Evolutionary conservation across 1,139 yeast species (phyloP), one percentile per base, ranked within the genome.

Genomic region (Pichia sp.): DNA sequence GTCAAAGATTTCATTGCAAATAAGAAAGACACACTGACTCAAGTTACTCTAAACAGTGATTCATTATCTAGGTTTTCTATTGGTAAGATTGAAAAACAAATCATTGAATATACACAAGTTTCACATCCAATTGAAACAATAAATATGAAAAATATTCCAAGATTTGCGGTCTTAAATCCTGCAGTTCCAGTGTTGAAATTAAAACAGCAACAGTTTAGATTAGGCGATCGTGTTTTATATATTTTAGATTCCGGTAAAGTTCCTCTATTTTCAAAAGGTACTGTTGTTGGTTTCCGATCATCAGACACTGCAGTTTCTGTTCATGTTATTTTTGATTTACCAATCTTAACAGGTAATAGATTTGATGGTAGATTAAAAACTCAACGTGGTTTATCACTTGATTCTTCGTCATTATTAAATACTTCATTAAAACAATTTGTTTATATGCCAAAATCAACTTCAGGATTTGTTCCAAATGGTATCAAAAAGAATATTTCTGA

Each of bases 171-270:
- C 33, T 73, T 95, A 57, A 82, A 86, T 59, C 95, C 97, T 9
- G 72, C 79, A 47, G 81, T 78, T 47, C 87, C 96, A 0, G 80
- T 80, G 64, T 84, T 86, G 62, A 75, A 84, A 59, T 75, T 95
- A 60, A 79, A 86, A 56, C 76, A 79, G 48, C 99, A 95, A 71
- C 72, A 75, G 49, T 95, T 93, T 65, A 79, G 79, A 41, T 74
- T 95, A 41, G 99, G 99, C 61, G 98, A 93, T 64, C 80, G 99
- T 56, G 88, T 95, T 42, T 80, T 87, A 36, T 90, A 88, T 61
- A 87, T 90, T 28, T 85, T 87, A 63, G 89, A 84, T 62, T 83
- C 87, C 41, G 98, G 98, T 53, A 90, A 89, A 64, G 96, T 91
- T 18, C 96, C 97, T 38, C 71, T 84, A 53, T 88, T 86, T 64